Percentiles rank a stretch among this genome's conserved stretches.
These are phyloP conservation scores for Malania oleifera DNA, from an alignment of 164 flowering plant species.

Conservation along the genomic window DNA sequence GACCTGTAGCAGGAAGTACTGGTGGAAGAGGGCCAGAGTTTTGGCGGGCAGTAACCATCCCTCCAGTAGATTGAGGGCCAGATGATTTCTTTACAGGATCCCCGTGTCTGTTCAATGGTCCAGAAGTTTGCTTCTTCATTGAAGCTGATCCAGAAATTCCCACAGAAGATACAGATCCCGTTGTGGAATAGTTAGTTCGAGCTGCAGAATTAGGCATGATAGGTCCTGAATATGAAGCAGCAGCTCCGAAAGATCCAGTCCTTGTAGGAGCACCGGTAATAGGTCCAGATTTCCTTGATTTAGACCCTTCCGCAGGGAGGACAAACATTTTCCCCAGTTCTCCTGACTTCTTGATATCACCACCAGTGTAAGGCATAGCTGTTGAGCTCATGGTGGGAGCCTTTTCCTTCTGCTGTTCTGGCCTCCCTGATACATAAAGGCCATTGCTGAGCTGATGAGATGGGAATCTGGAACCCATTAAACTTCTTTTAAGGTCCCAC, in stretches of 20 bases:
- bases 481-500: conserved; percentile 8
- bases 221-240: conserved; percentile 82
- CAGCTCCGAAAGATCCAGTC: conserved; percentile 87
- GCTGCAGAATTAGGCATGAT: conserved; percentile 48
- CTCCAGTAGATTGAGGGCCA: conserved; percentile 87
- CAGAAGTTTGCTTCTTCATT: conserved; percentile 79
- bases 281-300: conserved; percentile 93
- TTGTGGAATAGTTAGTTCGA: conserved; percentile 52
- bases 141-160: too few relatives aligned
- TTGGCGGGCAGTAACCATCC: conserved; percentile 63
- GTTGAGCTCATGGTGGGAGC: conserved; percentile 78
- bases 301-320: conserved; percentile 72
- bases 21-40: conserved; percentile 87
- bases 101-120: conserved; percentile 87
- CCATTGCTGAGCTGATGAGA: conserved; percentile 94
- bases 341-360: conserved; percentile 95
- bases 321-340: conserved; percentile 99
- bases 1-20: conserved; percentile 82
- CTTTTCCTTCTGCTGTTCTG: conserved; percentile 91
- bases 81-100: conserved; percentile 82
- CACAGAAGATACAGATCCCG: too few relatives aligned
- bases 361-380: conserved; percentile 97
- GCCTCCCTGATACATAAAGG: conserved; percentile 87
- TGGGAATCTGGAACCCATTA: conserved; percentile 93
- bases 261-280: conserved; percentile 68